Percentiles rank a stretch among this genome's conserved stretches.
Evolutionary conservation across 805 yeast species (phyloP).

Genomic region (Kuraishia floccosa): DNA sequence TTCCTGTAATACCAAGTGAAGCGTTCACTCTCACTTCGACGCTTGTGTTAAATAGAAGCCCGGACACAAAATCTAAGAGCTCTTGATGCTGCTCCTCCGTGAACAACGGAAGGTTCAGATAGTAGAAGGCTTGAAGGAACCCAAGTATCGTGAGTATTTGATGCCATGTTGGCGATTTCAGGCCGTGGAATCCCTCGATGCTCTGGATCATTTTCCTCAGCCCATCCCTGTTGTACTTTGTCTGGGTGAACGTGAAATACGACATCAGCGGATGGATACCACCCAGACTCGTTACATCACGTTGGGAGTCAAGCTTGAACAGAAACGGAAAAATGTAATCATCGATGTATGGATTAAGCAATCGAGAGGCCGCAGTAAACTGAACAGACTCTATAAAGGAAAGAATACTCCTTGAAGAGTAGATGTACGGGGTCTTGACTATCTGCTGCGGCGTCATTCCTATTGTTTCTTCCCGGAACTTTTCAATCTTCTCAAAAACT

Average conservation of each 20-base stretch:
- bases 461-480: slow-evolving; percentile 22
- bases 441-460: slow-evolving; percentile 33
- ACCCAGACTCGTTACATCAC: slow-evolving; percentile 73
- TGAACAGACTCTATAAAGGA: slow-evolving; percentile 46
- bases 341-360: slow-evolving; percentile 40
- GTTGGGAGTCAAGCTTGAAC: slow-evolving; percentile 48
- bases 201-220: slow-evolving; percentile 29
- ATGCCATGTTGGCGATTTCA: slow-evolving; percentile 32
- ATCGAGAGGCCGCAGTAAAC: slow-evolving; percentile 38
- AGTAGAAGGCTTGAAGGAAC: slow-evolving; percentile 60
- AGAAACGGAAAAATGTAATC: slow-evolving; percentile 58
- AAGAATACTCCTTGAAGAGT: slow-evolving; percentile 52
- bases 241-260: slow-evolving; percentile 32
- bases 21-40: slow-evolving; percentile 70
- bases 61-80: slow-evolving; percentile 40
- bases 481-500: slow-evolving; percentile 32
- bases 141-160: slow-evolving; percentile 60
- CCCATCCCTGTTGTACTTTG: slow-evolving; percentile 31
- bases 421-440: slow-evolving; percentile 48
- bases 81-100: slow-evolving; percentile 29
- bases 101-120: slow-evolving; percentile 52
- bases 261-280: slow-evolving; percentile 41
- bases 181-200: slow-evolving; percentile 26
- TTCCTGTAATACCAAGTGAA: slow-evolving; percentile 64
- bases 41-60: slow-evolving; percentile 47